Conservation (phyloP, 352 stramenopile species). For the Globisporangium radiosum region DNA sequence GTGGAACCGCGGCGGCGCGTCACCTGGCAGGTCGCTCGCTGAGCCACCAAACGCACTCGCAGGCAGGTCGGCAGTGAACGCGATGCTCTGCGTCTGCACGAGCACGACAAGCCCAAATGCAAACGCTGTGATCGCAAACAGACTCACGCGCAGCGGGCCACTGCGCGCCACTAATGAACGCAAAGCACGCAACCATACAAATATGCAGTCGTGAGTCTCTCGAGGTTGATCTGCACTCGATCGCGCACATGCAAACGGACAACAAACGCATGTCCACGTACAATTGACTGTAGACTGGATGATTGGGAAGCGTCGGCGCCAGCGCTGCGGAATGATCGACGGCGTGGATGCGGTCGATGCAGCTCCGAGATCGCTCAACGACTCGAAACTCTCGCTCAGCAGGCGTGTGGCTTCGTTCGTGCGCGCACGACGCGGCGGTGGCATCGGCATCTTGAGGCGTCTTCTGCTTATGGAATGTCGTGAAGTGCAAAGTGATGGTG, state of each 20-base stretch:
- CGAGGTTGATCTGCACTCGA: no score
- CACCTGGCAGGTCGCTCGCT: constrained; percentile 6
- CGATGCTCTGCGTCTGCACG: constrained; percentile 62
- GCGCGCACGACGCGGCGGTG: neutral
- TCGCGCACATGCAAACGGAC: neutral
- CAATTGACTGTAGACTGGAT: constrained; percentile 12
- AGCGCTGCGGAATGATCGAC: constrained; percentile 15
- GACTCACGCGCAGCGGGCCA: constrained; percentile 34
- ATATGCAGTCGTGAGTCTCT: neutral
- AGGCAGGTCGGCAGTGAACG: constrained; percentile 32
- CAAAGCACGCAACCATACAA: neutral
- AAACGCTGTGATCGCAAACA: constrained; percentile 38
- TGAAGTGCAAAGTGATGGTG: no score
- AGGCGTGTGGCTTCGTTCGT: constrained; percentile 8
- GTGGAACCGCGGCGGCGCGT: constrained; percentile 12
- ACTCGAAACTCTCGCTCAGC: constrained; percentile 4
- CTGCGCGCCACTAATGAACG: constrained; percentile 4
- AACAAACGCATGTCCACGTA: neutral
- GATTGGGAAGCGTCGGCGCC: constrained; percentile 14
- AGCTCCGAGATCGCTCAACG: neutral
- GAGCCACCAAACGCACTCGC: constrained; percentile 23
- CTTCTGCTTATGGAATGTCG: no score
- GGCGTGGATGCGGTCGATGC: constrained; percentile 7
- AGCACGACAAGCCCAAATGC: constrained; percentile 60
- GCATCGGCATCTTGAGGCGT: neutral